Base-by-base conservation (phyloP, 148 eudicot species). In the Vaccinium corymbosum region DNA sequence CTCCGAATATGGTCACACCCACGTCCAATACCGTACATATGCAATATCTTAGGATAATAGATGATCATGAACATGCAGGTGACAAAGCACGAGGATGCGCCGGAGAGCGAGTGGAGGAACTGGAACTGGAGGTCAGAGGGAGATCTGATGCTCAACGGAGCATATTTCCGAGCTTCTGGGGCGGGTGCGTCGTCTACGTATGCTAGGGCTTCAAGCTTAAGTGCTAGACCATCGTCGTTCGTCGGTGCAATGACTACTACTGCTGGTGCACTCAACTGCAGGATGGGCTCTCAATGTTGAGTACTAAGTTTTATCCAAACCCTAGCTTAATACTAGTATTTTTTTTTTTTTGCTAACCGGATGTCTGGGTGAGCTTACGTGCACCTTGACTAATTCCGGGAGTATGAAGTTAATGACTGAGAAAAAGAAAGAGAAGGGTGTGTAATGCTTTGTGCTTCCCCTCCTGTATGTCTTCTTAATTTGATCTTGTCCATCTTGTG, bases 91-190 rank as follows among this genome's bases (percentile, higher is more conserved):
- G 95, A 93, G 86, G 92, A 86, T 86, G 95, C 95, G 35, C 86
- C 90, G 3, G 86, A 89, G 85, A 86, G 68, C 64, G 94, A 91
- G 56, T 93, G 95, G 95, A 91, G 83, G 83, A 66, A 81, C 0
- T 93, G 95, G 95, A 91, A 93, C 55, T 93, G 95, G 95, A 91
- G 95, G 56, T 91, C 95, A 29, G 94, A 93, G 55, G 94, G 95
- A 0, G 95, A 93, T 64, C 76, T 90, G 64, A 35, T 93, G 92
- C 70, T 91, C 3, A 91, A 93, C 71, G 95, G 94, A 52, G 95
- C 95, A 1, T 93, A 46, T 73, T 93, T 93, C 76, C 89, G 90
- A 9, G 77, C 90, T 1, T 93, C 95, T 0, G 95, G 95, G 0
- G 89, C 93, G 0, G 95, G 93, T 13, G 94, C 94, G 4, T 86